Base-by-base conservation (phyloP, 2,329 filamentous ascomycete species). In the Leptosphaerulina australis region DNA sequence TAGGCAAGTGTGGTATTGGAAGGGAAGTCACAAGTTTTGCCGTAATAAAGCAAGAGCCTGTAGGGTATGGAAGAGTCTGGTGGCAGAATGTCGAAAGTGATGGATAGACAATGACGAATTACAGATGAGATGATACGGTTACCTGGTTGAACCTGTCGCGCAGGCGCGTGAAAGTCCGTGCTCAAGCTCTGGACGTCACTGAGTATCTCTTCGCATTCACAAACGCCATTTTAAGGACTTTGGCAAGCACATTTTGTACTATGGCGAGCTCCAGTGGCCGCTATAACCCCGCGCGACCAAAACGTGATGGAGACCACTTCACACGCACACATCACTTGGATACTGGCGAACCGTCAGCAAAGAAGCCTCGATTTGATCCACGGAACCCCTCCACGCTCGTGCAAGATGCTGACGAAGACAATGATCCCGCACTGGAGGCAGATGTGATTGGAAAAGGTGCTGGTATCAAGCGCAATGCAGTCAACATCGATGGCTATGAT, bases 401-500 rank as follows among this genome's bases (percentile, higher is more conserved):
- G 2, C 86, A 92, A 1, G 91, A 95, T 69, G 88, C 85, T 2
- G 82, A 83, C 2, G 88, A 90, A 56, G 85, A 89, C 34, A 88
- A 88, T 58, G 85, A 91, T 62, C 84, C 85, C 0, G 83, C 93
- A 21, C 83, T 99, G 7, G 90, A 96, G 40, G 91, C 92, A 17
- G 94, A 97, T 68, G 92, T 97, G 29, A 97, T 97, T 58, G 91
- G 92, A 12, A 82, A 82, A 43, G 81, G 84, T 14, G 84, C 84
- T 1, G 82, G 84, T 30, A 90, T 91, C 0, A 96, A 96, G 72
- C 90, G 94, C 56, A 93, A 93, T 60, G 94, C 93, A 0, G 90
- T 99, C 46, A 97, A 97, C 67, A 85, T 99, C 30, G 94, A 97
- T 67, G 94, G 94, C 40, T 99, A 97, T 76, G 93, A 97, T 62